These are phyloP conservation scores for Ascochyta viciae-villosae DNA, from an alignment of 2,329 filamentous ascomycete genomes.

Conservation along the genomic window DNA sequence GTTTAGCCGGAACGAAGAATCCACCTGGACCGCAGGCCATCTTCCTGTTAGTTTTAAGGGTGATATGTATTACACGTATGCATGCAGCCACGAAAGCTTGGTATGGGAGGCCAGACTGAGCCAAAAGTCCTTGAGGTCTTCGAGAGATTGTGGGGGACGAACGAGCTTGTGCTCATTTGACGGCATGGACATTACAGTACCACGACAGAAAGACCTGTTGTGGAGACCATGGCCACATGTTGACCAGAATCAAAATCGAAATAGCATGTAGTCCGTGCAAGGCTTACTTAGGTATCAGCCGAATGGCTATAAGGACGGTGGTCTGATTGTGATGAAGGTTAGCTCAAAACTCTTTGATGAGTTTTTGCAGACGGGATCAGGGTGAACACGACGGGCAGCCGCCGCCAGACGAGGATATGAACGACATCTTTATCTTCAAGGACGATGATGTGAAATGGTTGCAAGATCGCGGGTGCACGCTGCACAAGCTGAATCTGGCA, in stretches of 20 bases:
- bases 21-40: constrained; percentile 47
- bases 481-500: constrained; percentile 51
- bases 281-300: constrained; percentile 56
- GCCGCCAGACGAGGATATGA: constrained; percentile 32
- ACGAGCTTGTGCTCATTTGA: constrained; percentile 50
- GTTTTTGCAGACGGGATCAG: constrained; percentile 45
- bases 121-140: constrained; percentile 50
- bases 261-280: constrained; percentile 53
- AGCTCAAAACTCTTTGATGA: constrained; percentile 52
- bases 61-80: constrained; percentile 54
- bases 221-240: constrained; percentile 50
- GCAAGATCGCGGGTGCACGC: constrained; percentile 47
- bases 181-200: constrained; percentile 50
- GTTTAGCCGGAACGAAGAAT: constrained; percentile 46
- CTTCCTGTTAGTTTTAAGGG: constrained; percentile 53
- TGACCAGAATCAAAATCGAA: constrained; percentile 53
- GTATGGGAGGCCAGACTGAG: constrained; percentile 48
- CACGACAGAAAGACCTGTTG: constrained; percentile 40
- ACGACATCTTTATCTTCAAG: constrained; percentile 54
- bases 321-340: constrained; percentile 56
- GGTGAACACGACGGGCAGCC: constrained; percentile 25
- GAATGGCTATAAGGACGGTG: constrained; percentile 56
- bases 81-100: constrained; percentile 50
- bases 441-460: constrained; percentile 56
- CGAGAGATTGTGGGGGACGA: constrained; percentile 45